phyloP scores from a whole-genome alignment of 257 asterid genomes.

The Nicotiana knightiana region DNA sequence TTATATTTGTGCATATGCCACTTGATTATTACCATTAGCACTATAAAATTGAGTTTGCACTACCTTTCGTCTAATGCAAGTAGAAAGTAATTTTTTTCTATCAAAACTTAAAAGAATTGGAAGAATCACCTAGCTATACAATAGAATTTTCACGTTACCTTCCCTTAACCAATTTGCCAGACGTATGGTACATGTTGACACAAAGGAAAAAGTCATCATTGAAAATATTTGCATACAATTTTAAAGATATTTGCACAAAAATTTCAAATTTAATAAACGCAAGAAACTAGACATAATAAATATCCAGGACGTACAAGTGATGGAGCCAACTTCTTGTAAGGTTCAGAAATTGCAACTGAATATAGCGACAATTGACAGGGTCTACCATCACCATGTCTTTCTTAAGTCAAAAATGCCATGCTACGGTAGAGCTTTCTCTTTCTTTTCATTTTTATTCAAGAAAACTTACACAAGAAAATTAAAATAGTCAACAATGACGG shows the following conservation, averaged over 20 bases:
- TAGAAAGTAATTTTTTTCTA: too few species aligned
- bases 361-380: neutral
- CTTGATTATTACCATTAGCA: neutral
- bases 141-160: too few species aligned
- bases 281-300: neutral
- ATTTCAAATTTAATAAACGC: neutral
- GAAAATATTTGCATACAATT: neutral
- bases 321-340: neutral
- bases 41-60: neutral
- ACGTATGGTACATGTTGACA: neutral
- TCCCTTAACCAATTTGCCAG: neutral
- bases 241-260: neutral
- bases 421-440: neutral
- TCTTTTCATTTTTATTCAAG: neutral
- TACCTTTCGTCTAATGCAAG: too few species aligned
- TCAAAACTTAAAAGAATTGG: too few species aligned
- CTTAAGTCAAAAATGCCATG: slow-evolving; percentile 4
- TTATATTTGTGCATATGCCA: neutral
- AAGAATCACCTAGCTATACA: too few species aligned
- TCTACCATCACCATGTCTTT: neutral
- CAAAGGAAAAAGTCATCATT: neutral
- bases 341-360: slow-evolving; percentile 7
- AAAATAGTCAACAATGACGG: slow-evolving; percentile 9
- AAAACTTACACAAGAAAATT: neutral
- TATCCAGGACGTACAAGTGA: neutral